These are phyloP conservation scores for Aspergillus pseudotamarii DNA, from an alignment of 2,329 filamentous ascomycete species.

Conservation along the genomic window DNA sequence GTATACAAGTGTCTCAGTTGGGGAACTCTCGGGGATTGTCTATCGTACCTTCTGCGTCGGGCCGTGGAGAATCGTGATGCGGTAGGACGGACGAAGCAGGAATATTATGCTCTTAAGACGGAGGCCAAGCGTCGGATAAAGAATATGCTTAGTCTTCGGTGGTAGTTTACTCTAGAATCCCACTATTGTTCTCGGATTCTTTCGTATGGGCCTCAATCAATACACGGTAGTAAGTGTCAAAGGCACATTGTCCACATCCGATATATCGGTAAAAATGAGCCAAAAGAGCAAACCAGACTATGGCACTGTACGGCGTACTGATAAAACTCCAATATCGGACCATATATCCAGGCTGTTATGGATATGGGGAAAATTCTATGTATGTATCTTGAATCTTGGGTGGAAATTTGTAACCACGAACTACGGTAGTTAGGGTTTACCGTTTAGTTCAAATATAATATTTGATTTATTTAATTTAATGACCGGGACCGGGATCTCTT, in stretches of 20 bases:
- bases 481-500: background rate
- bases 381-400: background rate
- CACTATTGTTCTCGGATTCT: background rate
- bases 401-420: too few species aligned
- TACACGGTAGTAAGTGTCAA: background rate
- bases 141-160: background rate
- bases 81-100: conserved; percentile 53
- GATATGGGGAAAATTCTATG: accelerated
- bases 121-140: conserved; percentile 17
- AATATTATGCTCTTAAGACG: conserved; percentile 33
- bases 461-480: too few species aligned
- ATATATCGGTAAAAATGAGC: background rate
- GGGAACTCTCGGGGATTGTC: conserved; percentile 69
- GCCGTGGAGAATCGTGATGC: conserved; percentile 64
- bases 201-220: background rate
- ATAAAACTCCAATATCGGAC: background rate
- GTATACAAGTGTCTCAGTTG: conserved; percentile 61
- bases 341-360: background rate
- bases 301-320: background rate
- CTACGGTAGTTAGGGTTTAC: background rate
- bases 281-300: background rate
- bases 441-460: background rate
- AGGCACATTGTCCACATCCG: background rate
- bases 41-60: conserved; percentile 68
- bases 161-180: background rate